phyloP scores from a whole-genome alignment of 2,329 filamentous ascomycete species.

The Aspergillus pseudoterreus region DNA sequence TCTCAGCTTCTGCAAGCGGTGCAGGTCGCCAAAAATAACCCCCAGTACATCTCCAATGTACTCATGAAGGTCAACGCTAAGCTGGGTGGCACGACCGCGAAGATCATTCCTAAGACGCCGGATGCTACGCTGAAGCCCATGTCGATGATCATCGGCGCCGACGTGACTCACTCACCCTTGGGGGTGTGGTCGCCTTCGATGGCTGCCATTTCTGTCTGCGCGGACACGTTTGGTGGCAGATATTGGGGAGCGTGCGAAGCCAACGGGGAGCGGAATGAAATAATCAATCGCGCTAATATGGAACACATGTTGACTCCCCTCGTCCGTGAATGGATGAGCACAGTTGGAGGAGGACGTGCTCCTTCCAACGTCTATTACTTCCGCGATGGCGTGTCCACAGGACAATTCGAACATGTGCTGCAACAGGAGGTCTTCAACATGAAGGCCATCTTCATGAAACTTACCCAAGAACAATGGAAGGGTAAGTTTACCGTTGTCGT shows the following conservation, averaged over 20 bases:
- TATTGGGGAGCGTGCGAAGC: constrained; percentile 78
- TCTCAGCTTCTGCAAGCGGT: constrained; percentile 75
- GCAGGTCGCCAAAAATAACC: constrained; percentile 66
- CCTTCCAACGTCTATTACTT: constrained; percentile 85
- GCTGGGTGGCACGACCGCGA: constrained; percentile 74
- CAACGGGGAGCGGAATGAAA: constrained; percentile 78
- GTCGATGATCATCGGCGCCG: constrained; percentile 84
- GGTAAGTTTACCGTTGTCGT: constrained; percentile 81
- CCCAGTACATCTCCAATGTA: constrained; percentile 90
- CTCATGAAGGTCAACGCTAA: constrained; percentile 97
- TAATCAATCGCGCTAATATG: constrained; percentile 67
- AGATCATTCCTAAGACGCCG: constrained; percentile 44
- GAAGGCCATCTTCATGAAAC: constrained; percentile 54
- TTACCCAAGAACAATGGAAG: constrained; percentile 32
- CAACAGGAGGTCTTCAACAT: constrained; percentile 72
- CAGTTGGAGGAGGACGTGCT: constrained; percentile 49
- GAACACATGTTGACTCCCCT: constrained; percentile 63
- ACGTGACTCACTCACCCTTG: constrained; percentile 80
- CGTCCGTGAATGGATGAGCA: constrained; percentile 60
- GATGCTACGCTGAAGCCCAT: constrained; percentile 31
- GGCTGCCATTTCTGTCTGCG: constrained; percentile 81
- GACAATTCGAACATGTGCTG: constrained; percentile 77
- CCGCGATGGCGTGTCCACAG: constrained; percentile 86
- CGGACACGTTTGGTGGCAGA: constrained; percentile 66
- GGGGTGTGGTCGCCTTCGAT: constrained; percentile 68